Evolutionary conservation across 2,329 filamentous ascomycete species (phyloP), one percentile per base, ranked within the genome.

Genomic region (Geosmithia putterillii): DNA sequence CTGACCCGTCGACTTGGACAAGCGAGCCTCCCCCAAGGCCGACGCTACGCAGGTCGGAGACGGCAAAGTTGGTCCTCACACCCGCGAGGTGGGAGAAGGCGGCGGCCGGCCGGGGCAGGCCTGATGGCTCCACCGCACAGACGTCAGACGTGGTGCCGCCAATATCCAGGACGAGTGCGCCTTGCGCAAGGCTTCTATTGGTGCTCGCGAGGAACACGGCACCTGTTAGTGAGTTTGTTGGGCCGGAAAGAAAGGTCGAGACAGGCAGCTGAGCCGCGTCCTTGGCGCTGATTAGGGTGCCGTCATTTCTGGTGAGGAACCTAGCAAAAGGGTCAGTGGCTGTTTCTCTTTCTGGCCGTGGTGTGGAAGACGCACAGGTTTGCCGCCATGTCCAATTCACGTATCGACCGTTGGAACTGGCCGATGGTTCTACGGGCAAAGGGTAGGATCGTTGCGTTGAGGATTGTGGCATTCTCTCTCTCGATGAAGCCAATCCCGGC

Each of bases 131-230:
- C 3, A 83, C 55, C 0, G 80, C 57, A 0, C 79, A 76, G 12
- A 81, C 74, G 49, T 83, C 79, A 0, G 76, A 73, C 0, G 79
- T 83, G 0, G 79, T 83, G 3, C 79, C 79, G 1, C 79, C 79
- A 43, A 83, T 74, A 51, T 83, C 79, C 2, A 82, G 72, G 0
- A 83, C 78, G 61, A 82, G 73, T n/a, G n/a, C n/a, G n/a, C n/a
- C n/a, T n/a, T n/a, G n/a, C n/a, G n/a, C n/a, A 20, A 69, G 59
- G 1, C 62, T 57, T 44, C 67, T 59, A 34, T 34, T 34, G 32
- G n/a, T n/a, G n/a, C 65, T 60, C 1, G 65, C 61, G 12, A 83
- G 58, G 44, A 79, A 81, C 0, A 76, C 79, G 2, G 77, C 77
- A 1, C 77, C 76, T 43, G 71, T 69, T 63, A 79, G 76, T 44